phyloP scores from a whole-genome alignment of 2,329 filamentous ascomycete species.

The Hyphodiscus sp. region DNA sequence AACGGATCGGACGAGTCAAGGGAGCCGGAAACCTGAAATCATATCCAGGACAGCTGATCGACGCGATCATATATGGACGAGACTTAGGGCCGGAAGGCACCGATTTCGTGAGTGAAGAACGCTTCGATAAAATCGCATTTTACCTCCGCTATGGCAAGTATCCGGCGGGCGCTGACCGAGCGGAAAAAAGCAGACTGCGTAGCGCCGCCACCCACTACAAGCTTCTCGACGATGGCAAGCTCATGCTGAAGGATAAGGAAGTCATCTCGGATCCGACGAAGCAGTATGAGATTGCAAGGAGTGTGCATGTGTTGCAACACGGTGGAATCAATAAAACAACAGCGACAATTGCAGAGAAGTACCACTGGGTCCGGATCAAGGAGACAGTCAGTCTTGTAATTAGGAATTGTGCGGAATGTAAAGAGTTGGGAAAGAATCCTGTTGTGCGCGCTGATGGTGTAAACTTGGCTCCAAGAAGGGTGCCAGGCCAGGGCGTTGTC shows the following conservation, averaged over 20 bases:
- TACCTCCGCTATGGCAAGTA: slow-evolving; percentile 95
- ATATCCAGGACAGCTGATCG: slow-evolving; percentile 44
- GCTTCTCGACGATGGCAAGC: slow-evolving; percentile 60
- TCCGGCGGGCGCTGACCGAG: slow-evolving; percentile 84
- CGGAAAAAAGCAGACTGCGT: slow-evolving; percentile 89
- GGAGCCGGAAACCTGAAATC: slow-evolving; percentile 47
- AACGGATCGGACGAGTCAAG: slow-evolving; percentile 61
- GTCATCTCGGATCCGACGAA: slow-evolving; percentile 84
- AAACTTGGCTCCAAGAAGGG: slow-evolving; percentile 2
- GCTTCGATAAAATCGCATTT: slow-evolving; percentile 97
- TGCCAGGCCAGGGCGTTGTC: slow-evolving; percentile 10
- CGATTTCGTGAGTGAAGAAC: slow-evolving; percentile 85
- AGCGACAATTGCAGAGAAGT: slow-evolving; percentile 84
- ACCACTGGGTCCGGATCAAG: slow-evolving; percentile 97
- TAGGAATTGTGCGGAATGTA: slow-evolving; percentile 84
- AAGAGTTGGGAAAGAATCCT: slow-evolving; percentile 63
- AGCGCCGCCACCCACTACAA: slow-evolving; percentile 96
- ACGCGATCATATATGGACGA: slow-evolving; percentile 57
- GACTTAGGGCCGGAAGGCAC: slow-evolving; percentile 56
- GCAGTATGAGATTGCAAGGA: slow-evolving; percentile 83
- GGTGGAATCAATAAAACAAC: slow-evolving; percentile 98
- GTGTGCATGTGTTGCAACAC: slow-evolving; percentile 69
- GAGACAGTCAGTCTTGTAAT: slow-evolving; percentile 95
- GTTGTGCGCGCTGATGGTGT: slow-evolving; percentile 22
- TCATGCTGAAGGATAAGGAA: slow-evolving; percentile 98